Evolutionary conservation across 2,329 filamentous ascomycete species (phyloP), one percentile per base, ranked within the genome.

Genomic region (Aspergillus clavatus): DNA sequence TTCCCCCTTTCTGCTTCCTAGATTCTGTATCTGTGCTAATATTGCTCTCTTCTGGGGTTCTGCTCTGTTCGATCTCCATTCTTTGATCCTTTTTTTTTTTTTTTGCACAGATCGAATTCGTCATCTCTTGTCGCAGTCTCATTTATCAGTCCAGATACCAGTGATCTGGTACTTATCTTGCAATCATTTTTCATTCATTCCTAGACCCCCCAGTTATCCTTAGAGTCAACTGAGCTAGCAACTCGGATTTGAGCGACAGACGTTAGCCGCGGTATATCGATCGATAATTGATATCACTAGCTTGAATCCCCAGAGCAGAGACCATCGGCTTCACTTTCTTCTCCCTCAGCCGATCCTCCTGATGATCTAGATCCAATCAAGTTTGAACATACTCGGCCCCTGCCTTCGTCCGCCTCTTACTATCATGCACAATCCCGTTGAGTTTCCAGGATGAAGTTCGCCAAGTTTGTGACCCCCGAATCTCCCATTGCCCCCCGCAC

Each of bases 391-490:
- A 14, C 16, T 18, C 23, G 31, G 16, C 31, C 31, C 31, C 29
- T 33, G 14, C 18, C 29, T 33, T 33, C 14, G 18, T 33, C 29
- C 7, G 3, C 12, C 8, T 12, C 23, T 28, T 40, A 26, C 7
- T 52, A 52, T 50, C 51, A 57, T 57, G 54, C 51, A 41, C 41
- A 31, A 27, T 47, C 38, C 42, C 40, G 43, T 33, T 37, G 39
- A 39, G 38, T 48, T 44, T 46, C 47, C 57, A 63, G 50, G 43
- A 82, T 82, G 79, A 82, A 82, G 67, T 82, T 81, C 60, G 78
- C 78, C 64, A 81, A 81, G 79, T 81, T 63, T 45, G 69, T 64
- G 16, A 19, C 26, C 12, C 43, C 45, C 40, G 29, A 38, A 18
- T 47, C n/a, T 47, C 37, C 28, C 38, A 33, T 42, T 49, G 46